Conservation (phyloP, 1,284 basidiomycete genomes). For the Cutaneotrichosporon daszewskae region DNA sequence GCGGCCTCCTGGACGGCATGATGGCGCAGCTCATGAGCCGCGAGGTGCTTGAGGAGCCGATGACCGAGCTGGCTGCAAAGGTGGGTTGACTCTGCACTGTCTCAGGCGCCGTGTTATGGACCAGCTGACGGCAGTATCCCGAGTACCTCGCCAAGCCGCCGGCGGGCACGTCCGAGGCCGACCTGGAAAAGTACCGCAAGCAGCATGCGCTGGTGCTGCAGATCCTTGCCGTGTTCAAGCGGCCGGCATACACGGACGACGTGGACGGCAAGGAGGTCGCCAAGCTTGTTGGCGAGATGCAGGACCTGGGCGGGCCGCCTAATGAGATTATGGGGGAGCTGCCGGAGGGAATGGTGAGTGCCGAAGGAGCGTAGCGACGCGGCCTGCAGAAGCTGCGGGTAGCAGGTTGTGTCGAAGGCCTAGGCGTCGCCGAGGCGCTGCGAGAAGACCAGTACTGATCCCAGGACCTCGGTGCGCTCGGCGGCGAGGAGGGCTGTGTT, state of each 20-base stretch:
- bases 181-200: conserved; percentile 62
- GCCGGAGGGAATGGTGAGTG: conserved; percentile 65
- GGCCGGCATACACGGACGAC: conserved; percentile 60
- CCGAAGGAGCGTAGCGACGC: background rate
- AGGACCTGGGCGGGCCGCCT: conserved; percentile 72
- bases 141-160: conserved; percentile 59
- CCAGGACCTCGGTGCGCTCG: conserved; percentile 41
- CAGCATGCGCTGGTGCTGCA: conserved; percentile 62
- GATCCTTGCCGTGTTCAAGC: conserved; percentile 71
- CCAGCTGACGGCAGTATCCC: conserved; percentile 67
- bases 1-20: conserved; percentile 78
- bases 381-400: background rate
- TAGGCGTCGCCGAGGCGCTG: background rate
- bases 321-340: conserved; percentile 85
- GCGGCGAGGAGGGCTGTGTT: conserved; percentile 36
- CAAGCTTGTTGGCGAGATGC: conserved; percentile 38
- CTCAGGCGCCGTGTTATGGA: background rate
- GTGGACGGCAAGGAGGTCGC: conserved; percentile 49
- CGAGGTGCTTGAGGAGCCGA: conserved; percentile 85
- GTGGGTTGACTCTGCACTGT: conserved; percentile 48
- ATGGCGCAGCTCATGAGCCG: conserved; percentile 92
- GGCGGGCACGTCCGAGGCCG: conserved; percentile 56
- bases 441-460: too few species aligned
- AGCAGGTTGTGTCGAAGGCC: background rate
- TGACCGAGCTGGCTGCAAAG: conserved; percentile 81